Evolutionary conservation across 495 filamentous ascomycete genomes (phyloP).

Genomic region (Aeminium ludgeri): DNA sequence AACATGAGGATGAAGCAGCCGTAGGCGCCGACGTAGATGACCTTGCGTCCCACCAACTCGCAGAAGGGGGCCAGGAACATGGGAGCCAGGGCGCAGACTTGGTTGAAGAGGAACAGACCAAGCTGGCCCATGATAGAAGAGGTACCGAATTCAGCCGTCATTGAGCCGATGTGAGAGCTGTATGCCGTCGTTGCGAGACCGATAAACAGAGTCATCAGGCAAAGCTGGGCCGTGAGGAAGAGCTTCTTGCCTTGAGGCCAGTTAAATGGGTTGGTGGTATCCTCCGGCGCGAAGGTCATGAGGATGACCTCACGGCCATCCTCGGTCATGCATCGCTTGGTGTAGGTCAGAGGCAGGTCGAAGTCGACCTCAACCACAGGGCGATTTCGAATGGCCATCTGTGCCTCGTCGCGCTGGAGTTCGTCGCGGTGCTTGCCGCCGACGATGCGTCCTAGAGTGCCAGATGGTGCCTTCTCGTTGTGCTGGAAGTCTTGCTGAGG

Average conservation of each 20-base stretch:
- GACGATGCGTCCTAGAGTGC: conserved; percentile 18
- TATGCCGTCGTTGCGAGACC: conserved; percentile 34
- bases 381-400: conserved; percentile 4
- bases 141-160: conserved; percentile 26
- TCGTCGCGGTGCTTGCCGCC: conserved; percentile 25
- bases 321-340: conserved; percentile 17
- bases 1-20: conserved; percentile 29
- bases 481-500: no score
- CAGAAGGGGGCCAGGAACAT: conserved; percentile 32
- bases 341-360: conserved; percentile 28
- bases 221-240: conserved; percentile 29
- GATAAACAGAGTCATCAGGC: conserved; percentile 33
- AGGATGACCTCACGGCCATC: conserved; percentile 25
- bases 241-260: conserved; percentile 26
- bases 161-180: conserved; percentile 27
- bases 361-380: conserved; percentile 27
- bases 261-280: conserved; percentile 33
- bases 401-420: conserved; percentile 5
- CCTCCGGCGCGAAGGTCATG: conserved; percentile 26
- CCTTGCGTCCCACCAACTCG: conserved; percentile 27
- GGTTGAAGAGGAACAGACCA: conserved; percentile 29
- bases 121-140: conserved; percentile 26
- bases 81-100: conserved; percentile 21
- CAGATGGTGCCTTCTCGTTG: no score
- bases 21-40: conserved; percentile 28